Evolutionary conservation across 1,284 basidiomycete species (phyloP).

Genomic region (Neotropicomus parvogracilis): DNA sequence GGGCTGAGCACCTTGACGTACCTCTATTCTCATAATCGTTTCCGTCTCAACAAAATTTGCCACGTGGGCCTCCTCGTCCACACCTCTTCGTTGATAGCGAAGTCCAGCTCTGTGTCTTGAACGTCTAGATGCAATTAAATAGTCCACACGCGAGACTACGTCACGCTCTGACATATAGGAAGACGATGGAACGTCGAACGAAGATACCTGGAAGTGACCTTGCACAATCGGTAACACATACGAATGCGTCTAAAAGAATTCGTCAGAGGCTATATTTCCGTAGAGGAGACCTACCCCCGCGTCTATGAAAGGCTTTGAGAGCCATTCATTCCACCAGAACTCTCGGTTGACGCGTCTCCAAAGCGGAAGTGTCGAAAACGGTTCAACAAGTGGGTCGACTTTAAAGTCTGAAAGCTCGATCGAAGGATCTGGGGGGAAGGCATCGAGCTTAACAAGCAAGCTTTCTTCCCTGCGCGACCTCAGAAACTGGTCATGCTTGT

Average conservation of each 20-base stretch:
- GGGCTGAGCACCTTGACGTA: constrained; percentile 30
- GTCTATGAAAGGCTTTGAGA: constrained; percentile 71
- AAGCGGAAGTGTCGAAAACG: constrained; percentile 66
- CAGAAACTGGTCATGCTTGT: constrained; percentile 64
- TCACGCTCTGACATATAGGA: constrained; percentile 46
- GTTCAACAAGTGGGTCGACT: constrained; percentile 61
- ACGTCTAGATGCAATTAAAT: constrained; percentile 78
- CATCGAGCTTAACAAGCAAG: constrained; percentile 57
- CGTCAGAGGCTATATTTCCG: neutral
- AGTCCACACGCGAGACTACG: constrained; percentile 49
- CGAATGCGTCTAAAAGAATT: constrained; percentile 41
- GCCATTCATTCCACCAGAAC: constrained; percentile 90
- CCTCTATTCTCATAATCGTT: constrained; percentile 78
- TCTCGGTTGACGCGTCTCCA: constrained; percentile 81
- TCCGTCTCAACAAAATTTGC: constrained; percentile 95
- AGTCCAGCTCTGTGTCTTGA: constrained; percentile 91
- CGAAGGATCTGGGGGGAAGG: constrained; percentile 21
- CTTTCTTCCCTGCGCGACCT: constrained; percentile 53
- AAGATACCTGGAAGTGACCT: constrained; percentile 63
- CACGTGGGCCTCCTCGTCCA: constrained; percentile 81
- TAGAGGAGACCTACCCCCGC: constrained; percentile 52
- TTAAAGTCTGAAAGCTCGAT: constrained; percentile 35
- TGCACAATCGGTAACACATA: constrained; percentile 75
- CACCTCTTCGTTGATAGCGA: constrained; percentile 92
- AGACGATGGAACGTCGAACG: constrained; percentile 56